A percentile compares a stretch with the other conserved stretches of the same genome.
Evolutionary conservation across 2,329 filamentous ascomycete genomes (phyloP).

Genomic region (Ploettnerulaceae sp.): DNA sequence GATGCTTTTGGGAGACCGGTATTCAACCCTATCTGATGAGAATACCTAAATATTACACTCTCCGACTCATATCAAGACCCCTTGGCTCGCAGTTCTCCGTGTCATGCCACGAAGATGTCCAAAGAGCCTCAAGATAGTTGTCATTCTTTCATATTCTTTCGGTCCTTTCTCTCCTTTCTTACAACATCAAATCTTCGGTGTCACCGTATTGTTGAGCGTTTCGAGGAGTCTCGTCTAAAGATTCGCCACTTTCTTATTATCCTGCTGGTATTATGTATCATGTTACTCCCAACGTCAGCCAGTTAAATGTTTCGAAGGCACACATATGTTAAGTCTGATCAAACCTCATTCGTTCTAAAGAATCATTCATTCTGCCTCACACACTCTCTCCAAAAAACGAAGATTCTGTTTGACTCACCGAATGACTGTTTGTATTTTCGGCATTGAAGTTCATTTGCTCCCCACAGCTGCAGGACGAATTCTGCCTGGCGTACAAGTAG

Average conservation of each 20-base stretch:
- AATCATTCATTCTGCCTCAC: conserved; percentile 12
- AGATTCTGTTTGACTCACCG: conserved; percentile 22
- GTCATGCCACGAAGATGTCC: background rate
- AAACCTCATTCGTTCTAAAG: conserved; percentile 12
- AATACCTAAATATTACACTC: background rate
- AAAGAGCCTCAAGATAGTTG: conserved; percentile 24
- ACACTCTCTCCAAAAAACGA: conserved; percentile 16
- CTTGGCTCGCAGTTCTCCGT: background rate
- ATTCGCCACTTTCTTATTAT: conserved; percentile 24
- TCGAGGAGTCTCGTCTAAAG: conserved; percentile 16
- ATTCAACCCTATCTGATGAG: background rate
- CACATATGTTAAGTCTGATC: background rate
- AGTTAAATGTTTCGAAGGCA: conserved; percentile 13
- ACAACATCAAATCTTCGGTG: conserved; percentile 6
- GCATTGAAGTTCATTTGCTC: conserved; percentile 16
- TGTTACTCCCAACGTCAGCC: conserved; percentile 18
- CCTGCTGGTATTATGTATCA: conserved; percentile 19
- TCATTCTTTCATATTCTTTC: conserved; percentile 8
- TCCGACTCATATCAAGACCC: background rate
- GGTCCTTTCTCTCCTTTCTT: conserved; percentile 12
- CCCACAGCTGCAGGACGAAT: conserved; percentile 1
- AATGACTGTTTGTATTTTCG: conserved; percentile 6
- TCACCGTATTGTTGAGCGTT: conserved; percentile 10
- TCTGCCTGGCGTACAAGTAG: conserved; percentile 20
- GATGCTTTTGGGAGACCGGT: background rate